Evolutionary conservation across 352 stramenopile genomes (phyloP), one percentile per base, ranked within the genome.

Genomic region (Pythium angustatum): DNA sequence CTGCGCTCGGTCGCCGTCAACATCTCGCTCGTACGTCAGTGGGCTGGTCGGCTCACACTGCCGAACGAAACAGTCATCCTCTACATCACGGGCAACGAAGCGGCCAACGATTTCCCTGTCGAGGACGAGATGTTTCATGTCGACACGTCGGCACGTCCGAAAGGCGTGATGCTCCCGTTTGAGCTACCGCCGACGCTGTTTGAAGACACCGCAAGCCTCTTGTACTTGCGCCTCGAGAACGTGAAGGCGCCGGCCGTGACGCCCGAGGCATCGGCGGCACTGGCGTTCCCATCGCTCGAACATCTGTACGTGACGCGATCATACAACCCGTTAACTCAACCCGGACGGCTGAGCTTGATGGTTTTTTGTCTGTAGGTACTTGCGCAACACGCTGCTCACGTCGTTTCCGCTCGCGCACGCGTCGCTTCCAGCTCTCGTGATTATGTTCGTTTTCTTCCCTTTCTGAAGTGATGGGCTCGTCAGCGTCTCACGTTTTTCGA

Each of bases 301-400:
- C 24, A 55, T 24, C 17, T 64, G 58, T 56, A 51, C 19, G 54
- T 43, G 12, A 7, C 5, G 9, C 0, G 19, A 22, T 26, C 10
- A 5, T 22, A 19, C 7, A 41, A 15, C 2, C 34, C 34, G 19
- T 15, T 15, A 41, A 45, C 2, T 14, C n/a, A 24, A 45, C 17
- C 10, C 17, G 15, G 38, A 22, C n/a, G 7, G 15, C 38, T 19
- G 38, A 45, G 15, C 12, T 19, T 54, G 27, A 54, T 4, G 38
- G 12, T 17, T 26, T 15, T 61, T 3, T 3, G 31, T 21, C n/a
- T 49, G 14, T n/a, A 66, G 58, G 30, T 66, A 51, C 36, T 21
- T 66, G 21, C 34, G 58, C 34, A 66, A 66, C 58, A 58, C 58
- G 38, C 41, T 59, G 50, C 58, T 66, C 17, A 58, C 36, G n/a